Conservation (phyloP, 345 rosid species). For the Syzygium aromaticum region DNA sequence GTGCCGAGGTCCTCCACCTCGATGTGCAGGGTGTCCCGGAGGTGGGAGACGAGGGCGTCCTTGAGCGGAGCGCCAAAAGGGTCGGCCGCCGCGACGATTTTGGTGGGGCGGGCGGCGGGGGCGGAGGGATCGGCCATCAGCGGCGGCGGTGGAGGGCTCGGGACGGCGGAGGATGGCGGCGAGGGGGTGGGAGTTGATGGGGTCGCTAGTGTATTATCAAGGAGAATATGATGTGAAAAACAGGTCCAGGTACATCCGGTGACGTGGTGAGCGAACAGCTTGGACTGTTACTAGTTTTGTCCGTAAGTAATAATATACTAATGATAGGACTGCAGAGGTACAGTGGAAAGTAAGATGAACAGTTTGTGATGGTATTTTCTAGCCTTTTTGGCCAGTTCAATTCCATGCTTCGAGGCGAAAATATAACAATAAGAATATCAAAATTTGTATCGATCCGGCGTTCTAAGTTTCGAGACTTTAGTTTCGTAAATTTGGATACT, state of each 20-base stretch:
- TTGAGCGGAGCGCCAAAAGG: conserved; percentile 52
- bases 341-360: not conserved
- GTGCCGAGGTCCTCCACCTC: conserved; percentile 82
- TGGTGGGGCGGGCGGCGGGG: conserved; percentile 15
- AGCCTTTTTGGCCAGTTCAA: too few species aligned
- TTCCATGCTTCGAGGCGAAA: too few species aligned
- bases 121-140: conserved; percentile 3
- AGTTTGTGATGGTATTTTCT: not conserved
- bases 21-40: conserved; percentile 56
- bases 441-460: too few species aligned
- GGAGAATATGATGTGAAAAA: not conserved
- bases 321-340: not conserved
- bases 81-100: conserved; percentile 67
- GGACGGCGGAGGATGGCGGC: not conserved
- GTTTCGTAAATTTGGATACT: too few species aligned
- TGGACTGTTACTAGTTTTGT: not conserved
- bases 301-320: not conserved
- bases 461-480: too few species aligned
- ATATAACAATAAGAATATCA: too few species aligned
- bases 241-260: not conserved
- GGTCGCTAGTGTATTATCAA: not conserved
- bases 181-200: not conserved
- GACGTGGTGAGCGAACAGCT: not conserved
- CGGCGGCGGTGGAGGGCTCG: not conserved
- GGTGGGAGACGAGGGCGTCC: conserved; percentile 56